Evolutionary conservation across 805 yeast species (phyloP), one percentile per base, ranked within the genome.

Genomic region (Lipomyces kockii): DNA sequence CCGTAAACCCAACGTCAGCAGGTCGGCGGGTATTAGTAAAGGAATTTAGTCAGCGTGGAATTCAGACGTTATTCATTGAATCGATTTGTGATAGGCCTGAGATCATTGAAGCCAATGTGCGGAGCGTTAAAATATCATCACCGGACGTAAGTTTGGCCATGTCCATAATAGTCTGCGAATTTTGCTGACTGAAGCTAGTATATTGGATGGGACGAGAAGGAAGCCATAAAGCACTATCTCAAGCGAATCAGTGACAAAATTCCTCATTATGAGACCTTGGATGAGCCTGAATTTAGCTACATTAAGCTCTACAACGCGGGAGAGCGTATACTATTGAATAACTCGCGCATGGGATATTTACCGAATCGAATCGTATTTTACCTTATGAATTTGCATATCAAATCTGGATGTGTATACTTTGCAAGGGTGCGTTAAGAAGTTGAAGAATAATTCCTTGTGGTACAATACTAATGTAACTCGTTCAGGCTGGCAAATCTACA

Each of bases 301-400:
- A 89, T 95, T 76, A 92, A 93, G 78, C 88, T 92, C 74, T 89
- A 90, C 75, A 93, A 95, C 77, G 94, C 93, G 78, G 97, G 98
- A 20, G 95, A 92, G 76, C 80, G 89, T 71, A 83, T 94, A 65
- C 87, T 90, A 57, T 84, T 93, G 67, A 90, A 91, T 79, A 87
- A 90, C 75, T 87, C 93, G 53, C 89, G 89, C 71, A 86, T 91
- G 74, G 98, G 97, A 20, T 95, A 94, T 77, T 83, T 95, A 77
- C 87, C 92, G 46, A 92, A 94, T 76, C 89, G 95, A 75, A 95
- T 95, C 61, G 92, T 95, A 32, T 92, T 91, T 77, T 95, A 91
- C 78, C 82, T 95, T 76, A 91, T 95, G 92, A 95, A 95, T 80
- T 84, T 95, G 12, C 86, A 94, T 72, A 89, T 92, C 75, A 91